These are phyloP conservation scores for Symbiodinium pilosum DNA, from an alignment of 73 alveolate genomes.

Conservation along the genomic window DNA sequence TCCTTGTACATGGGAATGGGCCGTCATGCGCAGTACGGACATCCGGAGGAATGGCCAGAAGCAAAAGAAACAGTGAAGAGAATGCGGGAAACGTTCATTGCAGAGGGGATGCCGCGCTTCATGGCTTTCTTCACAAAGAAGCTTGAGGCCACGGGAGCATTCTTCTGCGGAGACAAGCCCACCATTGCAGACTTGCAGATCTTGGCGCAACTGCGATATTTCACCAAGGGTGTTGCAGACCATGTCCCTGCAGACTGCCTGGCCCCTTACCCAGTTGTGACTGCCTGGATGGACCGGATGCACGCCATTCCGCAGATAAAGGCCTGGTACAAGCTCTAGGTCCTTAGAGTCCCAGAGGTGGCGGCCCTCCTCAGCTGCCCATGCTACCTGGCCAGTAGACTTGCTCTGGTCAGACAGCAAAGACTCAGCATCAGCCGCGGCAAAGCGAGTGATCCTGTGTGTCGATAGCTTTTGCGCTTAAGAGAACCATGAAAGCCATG, in stretches of 20 bases:
- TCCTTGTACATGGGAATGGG: conserved; percentile 37
- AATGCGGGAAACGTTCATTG: neutral
- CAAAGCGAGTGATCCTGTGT: too few species aligned
- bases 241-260: conserved; percentile 76
- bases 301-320: conserved; percentile 63
- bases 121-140: conserved; percentile 60
- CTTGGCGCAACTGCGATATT: conserved; percentile 66
- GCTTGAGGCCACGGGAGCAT: conserved; percentile 50
- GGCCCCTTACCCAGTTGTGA: conserved; percentile 43
- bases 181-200: conserved; percentile 75
- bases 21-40: conserved; percentile 34
- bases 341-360: too few species aligned
- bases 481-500: too few species aligned
- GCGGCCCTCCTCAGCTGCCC: too few species aligned
- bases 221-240: conserved; percentile 68
- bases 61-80: conserved; percentile 9
- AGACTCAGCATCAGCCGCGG: too few species aligned
- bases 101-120: conserved; percentile 42
- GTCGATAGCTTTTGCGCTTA: too few species aligned
- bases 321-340: conserved; percentile 70
- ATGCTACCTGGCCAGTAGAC: too few species aligned
- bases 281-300: conserved; percentile 54
- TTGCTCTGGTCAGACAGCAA: too few species aligned
- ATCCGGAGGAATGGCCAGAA: conserved; percentile 31
- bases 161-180: conserved; percentile 74